Conservation (phyloP, 2,329 filamentous ascomycete genomes). For the Pyricularia grisea region DNA sequence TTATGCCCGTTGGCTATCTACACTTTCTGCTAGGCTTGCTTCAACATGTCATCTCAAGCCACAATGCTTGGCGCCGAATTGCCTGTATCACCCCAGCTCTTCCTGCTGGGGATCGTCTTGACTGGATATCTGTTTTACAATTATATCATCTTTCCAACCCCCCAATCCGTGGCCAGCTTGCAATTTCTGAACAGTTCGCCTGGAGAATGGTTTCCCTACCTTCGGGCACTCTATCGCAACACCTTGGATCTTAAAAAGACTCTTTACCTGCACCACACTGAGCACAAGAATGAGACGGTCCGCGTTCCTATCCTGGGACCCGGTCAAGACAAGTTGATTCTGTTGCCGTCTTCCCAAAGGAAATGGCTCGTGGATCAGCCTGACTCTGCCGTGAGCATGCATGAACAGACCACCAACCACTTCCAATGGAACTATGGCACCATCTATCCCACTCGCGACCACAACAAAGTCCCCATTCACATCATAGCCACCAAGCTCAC, state of each 20-base stretch:
- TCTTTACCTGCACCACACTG: slow-evolving; percentile 6
- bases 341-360: slow-evolving; percentile 18
- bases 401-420: slow-evolving; percentile 11
- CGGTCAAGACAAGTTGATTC: slow-evolving; percentile 11
- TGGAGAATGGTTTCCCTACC: slow-evolving; percentile 22
- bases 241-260: slow-evolving; percentile 18
- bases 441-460: slow-evolving; percentile 13
- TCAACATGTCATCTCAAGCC: too few species aligned
- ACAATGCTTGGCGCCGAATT: too few species aligned
- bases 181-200: slow-evolving; percentile 19
- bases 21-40: too few species aligned
- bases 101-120: too few species aligned
- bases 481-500: slow-evolving; percentile 20
- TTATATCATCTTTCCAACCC: too few species aligned
- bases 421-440: slow-evolving; percentile 18
- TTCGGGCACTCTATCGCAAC: slow-evolving; percentile 21
- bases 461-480: slow-evolving; percentile 13
- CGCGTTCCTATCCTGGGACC: slow-evolving; percentile 16
- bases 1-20: too few species aligned
- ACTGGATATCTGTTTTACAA: too few species aligned
- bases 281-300: slow-evolving; percentile 15
- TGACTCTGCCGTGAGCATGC: slow-evolving; percentile 16
- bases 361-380: slow-evolving; percentile 22
- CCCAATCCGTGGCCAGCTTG: slow-evolving; percentile 9
- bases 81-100: too few species aligned